Base-by-base conservation (phyloP, 2,329 filamentous ascomycete species). In the Xylariales sp. region DNA sequence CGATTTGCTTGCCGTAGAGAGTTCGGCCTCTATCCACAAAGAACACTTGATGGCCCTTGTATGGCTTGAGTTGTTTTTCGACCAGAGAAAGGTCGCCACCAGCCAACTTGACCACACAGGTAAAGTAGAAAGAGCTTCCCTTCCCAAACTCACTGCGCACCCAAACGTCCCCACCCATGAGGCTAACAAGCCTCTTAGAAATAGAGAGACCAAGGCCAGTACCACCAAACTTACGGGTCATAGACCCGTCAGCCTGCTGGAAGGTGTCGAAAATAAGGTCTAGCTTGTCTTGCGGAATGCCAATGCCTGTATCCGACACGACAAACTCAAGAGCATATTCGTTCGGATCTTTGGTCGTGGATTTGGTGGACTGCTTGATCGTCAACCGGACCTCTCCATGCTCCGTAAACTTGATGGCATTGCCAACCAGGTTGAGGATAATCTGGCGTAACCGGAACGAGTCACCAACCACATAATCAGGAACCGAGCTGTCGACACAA, bases 321-420 rank as follows among this genome's bases (percentile, higher is more conserved):
- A 91, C 83, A 63, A 97, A 97, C 64, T 97, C 89, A 59, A 96
- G 91, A 19, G 89, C 85, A 52, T 95, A 95, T 61, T 96, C 87
- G 50, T 85, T 83, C 10, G 74, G 70, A 11, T 73, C 74, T 52
- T 79, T 85, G 29, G 80, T 72, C 33, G 82, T 76, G 33, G 81
- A 74, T 44, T 78, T 72, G 20, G 64, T 81, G 73, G 54, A 69
- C 55, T 78, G 72, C 49, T 83, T 81, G 51, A 97, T 96, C n/a
- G 85, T 89, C 37, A 97, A 79, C 61, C 90, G 94, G 53, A 98
- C 93, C 61, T 95, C 89, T 44, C 93, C 93, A 53, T 94, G 85
- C 62, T 97, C 91, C 4, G 93, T 97, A 62, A 98, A 98, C 60
- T 98, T 98, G 72, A 98, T 96, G 39, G 93, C 91, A 55, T 98